Base-by-base conservation (phyloP, 208 protist species). In the Trypanosoma boissoni region DNA sequence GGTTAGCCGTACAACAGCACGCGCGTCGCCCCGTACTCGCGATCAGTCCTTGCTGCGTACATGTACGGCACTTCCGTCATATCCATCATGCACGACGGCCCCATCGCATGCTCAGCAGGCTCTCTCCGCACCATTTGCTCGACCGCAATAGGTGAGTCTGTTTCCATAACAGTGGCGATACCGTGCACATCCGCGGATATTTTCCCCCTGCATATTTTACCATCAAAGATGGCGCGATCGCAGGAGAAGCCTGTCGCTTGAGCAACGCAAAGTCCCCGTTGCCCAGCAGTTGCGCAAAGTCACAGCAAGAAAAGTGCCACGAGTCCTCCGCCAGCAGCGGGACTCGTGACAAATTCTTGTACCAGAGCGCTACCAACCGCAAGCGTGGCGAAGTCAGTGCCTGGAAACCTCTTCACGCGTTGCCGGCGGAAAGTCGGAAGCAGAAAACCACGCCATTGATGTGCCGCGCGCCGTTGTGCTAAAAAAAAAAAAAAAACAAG, bases 171-270 rank as follows among this genome's bases (percentile, higher is more conserved):
- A 14, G 45, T 39, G 1, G 70, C 72, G 12, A 85, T 34, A 3
- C 58, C 57, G 31, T 37, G 26, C 20, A 80, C 71, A 57, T 86
- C 83, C 37, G 32, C 26, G n/a, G n/a, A n/a, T n/a, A n/a, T 4
- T 1, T 21, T 12, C 74, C 68, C 54, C 85, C 63, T 23, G 44
- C 56, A 4, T 78, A 72, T 41, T 72, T 64, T 32, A 86, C 73
- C 32, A 78, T 78, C 78, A 89, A 86, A 74, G 12, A 78, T 41
- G 3, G 82, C 82, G 16, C 82, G 72, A 44, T 86, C 78, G 55
- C 79, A 89, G 36, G 86, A 66, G 55, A 89, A 80, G 34, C 83
- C 63, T 45, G 14, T 67, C 69, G 51, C 64, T 68, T 24, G n/a
- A n/a, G n/a, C n/a, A n/a, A n/a, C n/a, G n/a, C n/a, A n/a, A n/a